Evolutionary conservation across 768 basidiomycete genomes (phyloP), one percentile per base, ranked within the genome.

Genomic region (Tylopilus sp.): DNA sequence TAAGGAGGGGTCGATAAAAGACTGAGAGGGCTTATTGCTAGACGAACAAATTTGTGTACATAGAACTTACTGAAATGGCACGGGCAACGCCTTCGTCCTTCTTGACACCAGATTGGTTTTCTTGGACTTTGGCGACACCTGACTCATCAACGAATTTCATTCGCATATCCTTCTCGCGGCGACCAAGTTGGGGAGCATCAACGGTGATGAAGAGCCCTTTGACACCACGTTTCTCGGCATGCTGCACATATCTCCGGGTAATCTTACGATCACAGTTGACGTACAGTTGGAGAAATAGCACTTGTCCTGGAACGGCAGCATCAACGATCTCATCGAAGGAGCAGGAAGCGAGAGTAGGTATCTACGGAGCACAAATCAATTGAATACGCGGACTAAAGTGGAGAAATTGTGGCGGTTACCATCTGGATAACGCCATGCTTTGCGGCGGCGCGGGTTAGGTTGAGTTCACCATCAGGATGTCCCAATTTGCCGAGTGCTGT

Each of bases 141-240:
- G 59, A 53, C 28, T 85, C 86, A 11, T 87, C 91, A 31, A 88
- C 90, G 56, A 96, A 94, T 67, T 92, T 95, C 85, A 87, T 87
- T 16, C 92, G 80, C 92, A 97, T 96, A 64, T 95, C 93, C 47
- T 94, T 92, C 68, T 94, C 91, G 53, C 93, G 79, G 19, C 92
- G 81, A 45, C 94, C 94, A 14, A 97, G 83, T 60, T 97, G 94
- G 9, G 94, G 93, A 0, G 94, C 93, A 72, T 96, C 92, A 26
- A 97, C 92, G 0, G 93, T 95, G 68, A 97, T 95, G 72, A 97
- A 96, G 9, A 97, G 76, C 3, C 79, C 93, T 70, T 92, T 92
- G 64, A 98, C 79, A 3, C 93, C 93, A 30, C 92, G 81, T 58
- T 79, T 73, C 69, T 92, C 92, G 2, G 94, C 94, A 60, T 95